phyloP scores from a whole-genome alignment of 2,329 filamentous ascomycete species.

The Apiospora koreana region DNA sequence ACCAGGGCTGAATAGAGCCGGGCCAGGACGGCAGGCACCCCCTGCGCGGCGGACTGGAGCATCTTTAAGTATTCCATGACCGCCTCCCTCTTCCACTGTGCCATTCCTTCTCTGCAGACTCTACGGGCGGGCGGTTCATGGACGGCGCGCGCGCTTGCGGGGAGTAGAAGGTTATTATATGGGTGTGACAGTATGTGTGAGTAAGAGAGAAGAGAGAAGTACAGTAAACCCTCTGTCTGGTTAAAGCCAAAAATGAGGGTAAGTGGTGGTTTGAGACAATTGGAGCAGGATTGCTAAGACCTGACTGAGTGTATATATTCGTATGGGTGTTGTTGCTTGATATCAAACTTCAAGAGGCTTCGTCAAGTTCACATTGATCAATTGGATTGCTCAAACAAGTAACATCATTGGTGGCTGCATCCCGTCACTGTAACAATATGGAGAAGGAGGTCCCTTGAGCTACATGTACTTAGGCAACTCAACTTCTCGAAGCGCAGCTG shows the following conservation, averaged over 20 bases:
- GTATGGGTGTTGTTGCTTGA: neutral
- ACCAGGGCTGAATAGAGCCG: constrained; percentile 16
- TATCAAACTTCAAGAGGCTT: neutral
- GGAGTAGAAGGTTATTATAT: neutral
- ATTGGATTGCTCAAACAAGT: neutral
- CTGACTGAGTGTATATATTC: no score
- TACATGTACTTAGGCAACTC: neutral
- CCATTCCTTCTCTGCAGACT: neutral
- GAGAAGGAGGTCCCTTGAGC: neutral
- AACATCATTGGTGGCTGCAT: no score
- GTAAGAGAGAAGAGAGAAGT: neutral
- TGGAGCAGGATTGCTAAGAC: neutral
- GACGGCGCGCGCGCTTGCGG: neutral
- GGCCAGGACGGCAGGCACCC: constrained; percentile 9
- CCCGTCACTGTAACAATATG: neutral
- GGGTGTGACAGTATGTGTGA: neutral
- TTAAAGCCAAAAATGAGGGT: neutral
- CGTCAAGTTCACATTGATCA: neutral
- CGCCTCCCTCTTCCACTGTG: neutral
- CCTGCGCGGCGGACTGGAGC: constrained; percentile 22
- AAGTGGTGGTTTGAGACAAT: neutral
- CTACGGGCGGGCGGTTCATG: neutral
- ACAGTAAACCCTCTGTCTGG: neutral
- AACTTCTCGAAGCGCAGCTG: neutral
- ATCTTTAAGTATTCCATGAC: constrained; percentile 6